Conservation (phyloP, 805 yeast species). For the Candida oleophila region DNA sequence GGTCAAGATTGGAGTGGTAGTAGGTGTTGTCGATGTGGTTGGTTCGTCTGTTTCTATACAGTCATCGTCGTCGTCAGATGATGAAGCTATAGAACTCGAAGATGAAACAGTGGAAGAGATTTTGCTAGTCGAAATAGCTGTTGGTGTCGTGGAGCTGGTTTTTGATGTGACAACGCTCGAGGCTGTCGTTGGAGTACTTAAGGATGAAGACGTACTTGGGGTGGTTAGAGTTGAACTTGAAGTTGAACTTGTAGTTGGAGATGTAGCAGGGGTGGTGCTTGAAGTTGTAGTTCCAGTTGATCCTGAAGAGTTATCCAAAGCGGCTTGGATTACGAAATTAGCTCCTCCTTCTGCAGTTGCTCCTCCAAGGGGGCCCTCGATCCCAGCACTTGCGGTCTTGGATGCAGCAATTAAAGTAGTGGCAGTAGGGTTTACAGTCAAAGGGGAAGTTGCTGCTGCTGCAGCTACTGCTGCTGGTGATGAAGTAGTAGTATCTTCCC, state of each 20-base stretch:
- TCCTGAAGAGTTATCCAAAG: conserved; percentile 8
- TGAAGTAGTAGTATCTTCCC: background rate
- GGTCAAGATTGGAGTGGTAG: background rate
- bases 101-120: background rate
- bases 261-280: conserved; percentile 5
- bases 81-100: background rate
- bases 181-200: conserved; percentile 3
- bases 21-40: background rate
- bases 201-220: conserved; percentile 1
- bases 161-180: too few relatives aligned
- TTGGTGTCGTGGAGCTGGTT: background rate
- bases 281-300: conserved; percentile 4
- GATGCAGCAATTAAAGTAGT: conserved; percentile 10
- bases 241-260: conserved; percentile 5
- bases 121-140: background rate
- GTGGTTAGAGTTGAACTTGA: conserved; percentile 4
- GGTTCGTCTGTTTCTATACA: background rate
- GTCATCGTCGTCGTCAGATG: background rate
- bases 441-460: conserved; percentile 4
- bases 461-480: conserved; percentile 2
- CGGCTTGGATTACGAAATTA: conserved; percentile 7
- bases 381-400: conserved; percentile 1
- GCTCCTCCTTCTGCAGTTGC: conserved; percentile 2
- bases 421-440: conserved; percentile 3
- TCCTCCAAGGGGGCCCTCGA: background rate